Evolutionary conservation across 2,329 filamentous ascomycete species (phyloP), one percentile per base, ranked within the genome.

Genomic region (Hypoxylon sp.): DNA sequence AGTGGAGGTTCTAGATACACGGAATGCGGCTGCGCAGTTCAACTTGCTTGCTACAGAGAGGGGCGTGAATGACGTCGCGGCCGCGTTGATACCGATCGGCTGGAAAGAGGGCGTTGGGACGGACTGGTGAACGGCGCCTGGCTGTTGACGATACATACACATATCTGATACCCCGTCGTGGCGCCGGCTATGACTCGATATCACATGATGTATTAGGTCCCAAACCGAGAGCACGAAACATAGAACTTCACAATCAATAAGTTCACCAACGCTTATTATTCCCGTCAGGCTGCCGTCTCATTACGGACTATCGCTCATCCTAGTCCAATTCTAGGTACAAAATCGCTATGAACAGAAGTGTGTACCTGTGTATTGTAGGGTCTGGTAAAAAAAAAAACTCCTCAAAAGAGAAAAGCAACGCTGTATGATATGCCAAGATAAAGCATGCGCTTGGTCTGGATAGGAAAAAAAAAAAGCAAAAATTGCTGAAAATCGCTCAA

Each of bases 1-100:
- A 63, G 85, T 98, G 4, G 96, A 99, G 76, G 86, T 98, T 3
- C 87, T 95, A 76, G 96, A 98, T 81, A 98, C 96, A 33, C 86
- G 94, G 70, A 98, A 98, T 81, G 96, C 96, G 8, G 93, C 95
- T 1, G 92, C 94, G 35, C 94, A 98, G 79, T 99, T 96, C 80
- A 99, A 99, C 78, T 79, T 99, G 75, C 83, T 99, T 60, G 95
- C 94, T n/a, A 98, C 94, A 17, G 96, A 99, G 83, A 85, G 96
- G 56, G 95, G 96, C 1, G 90, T 96, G 5, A 86, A 89, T 19
- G 91, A 95, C 75, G 90, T 98, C 68, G 95, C 94, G 29, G 95
- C 94, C 1, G 95, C 94, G 9, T 79, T 99, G 80, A 88, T 98
- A 79, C 94, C 94, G 0, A 86, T 96, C 58, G 94, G 94, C 1